A percentile compares a stretch with the other conserved stretches of the same genome.
These are phyloP conservation scores for Exophiala spinifera DNA, from an alignment of 2,329 filamentous ascomycete species.

Conservation along the genomic window DNA sequence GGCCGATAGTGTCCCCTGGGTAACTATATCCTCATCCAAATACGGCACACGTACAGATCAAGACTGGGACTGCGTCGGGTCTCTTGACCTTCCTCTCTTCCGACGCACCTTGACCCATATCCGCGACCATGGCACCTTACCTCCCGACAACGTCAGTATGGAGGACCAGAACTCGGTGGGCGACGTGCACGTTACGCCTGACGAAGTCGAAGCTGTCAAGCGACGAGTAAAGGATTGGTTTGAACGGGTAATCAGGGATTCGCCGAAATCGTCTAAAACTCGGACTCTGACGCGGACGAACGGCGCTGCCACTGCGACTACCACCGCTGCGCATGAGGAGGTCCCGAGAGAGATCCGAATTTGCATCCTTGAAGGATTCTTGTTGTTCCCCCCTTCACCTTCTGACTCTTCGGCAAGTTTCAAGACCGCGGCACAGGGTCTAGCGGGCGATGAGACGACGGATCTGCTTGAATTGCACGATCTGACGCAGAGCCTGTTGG, in stretches of 20 bases:
- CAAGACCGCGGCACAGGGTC: neutral
- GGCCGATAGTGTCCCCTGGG: constrained; percentile 41
- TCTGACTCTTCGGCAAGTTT: constrained; percentile 21
- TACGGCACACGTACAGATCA: constrained; percentile 52
- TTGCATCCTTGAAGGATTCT: constrained; percentile 82
- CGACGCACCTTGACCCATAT: constrained; percentile 67
- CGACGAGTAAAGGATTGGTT: constrained; percentile 27
- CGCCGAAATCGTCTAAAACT: neutral
- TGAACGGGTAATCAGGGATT: constrained; percentile 19
- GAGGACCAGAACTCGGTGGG: constrained; percentile 58
- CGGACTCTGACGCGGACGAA: neutral
- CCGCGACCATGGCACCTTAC: constrained; percentile 57
- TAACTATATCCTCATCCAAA: constrained; percentile 46
- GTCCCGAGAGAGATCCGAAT: constrained; percentile 42
- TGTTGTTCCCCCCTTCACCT: constrained; percentile 63
- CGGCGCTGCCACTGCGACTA: neutral
- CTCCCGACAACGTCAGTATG: constrained; percentile 51
- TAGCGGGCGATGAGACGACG: neutral
- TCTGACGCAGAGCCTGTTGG: constrained; percentile 51
- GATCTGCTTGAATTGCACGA: constrained; percentile 10
- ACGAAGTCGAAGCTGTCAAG: constrained; percentile 29
- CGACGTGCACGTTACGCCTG: constrained; percentile 37
- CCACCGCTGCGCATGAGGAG: neutral
- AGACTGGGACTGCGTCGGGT: constrained; percentile 88
- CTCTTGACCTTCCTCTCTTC: constrained; percentile 70